Base-by-base conservation (phyloP, 2,329 filamentous ascomycete genomes). In the Torrubiella hemipterigena region DNA sequence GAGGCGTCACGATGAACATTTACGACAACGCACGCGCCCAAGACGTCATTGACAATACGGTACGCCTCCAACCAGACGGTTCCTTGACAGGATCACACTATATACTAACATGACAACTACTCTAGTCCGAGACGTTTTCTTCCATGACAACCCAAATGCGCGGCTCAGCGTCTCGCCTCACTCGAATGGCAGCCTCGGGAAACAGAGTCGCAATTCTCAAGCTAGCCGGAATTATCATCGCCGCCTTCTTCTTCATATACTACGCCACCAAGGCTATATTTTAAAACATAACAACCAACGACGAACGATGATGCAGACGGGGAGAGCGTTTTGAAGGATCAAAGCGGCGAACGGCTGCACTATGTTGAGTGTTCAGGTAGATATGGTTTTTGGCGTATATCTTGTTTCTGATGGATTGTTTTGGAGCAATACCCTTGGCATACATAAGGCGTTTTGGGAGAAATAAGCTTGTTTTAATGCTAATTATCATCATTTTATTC, bases 11-110 rank as follows among this genome's bases (percentile, higher is more conserved):
- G 25, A 76, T 96, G 42, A 86, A 98, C 63, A 98, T 98, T 50
- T 95, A 96, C 69, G 87, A 96, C 61, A 86, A 91, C 54, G 91
- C 91, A 30, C 76, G 85, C 36, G 75, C 83, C 46, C 89, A 96
- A 47, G 75, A 81, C 42, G 73, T 93, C 40, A 82, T 98, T 43
- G 85, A 98, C 58, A 77, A 75, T 49, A 89, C 83, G 23, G 84
- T 93, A 68, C 36, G 74, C 60, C 12, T n/a, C n/a, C n/a, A n/a
- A n/a, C n/a, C n/a, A n/a, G n/a, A n/a, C n/a, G n/a, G n/a, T n/a
- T n/a, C n/a, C n/a, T n/a, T n/a, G n/a, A n/a, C n/a, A n/a, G n/a
- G n/a, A n/a, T n/a, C n/a, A n/a, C n/a, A n/a, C n/a, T n/a, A n/a
- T n/a, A n/a, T n/a, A n/a, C n/a, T n/a, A n/a, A n/a, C n/a, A n/a